phyloP scores from a whole-genome alignment of 2,329 filamentous ascomycete genomes.

The Monilinia polystroma region DNA sequence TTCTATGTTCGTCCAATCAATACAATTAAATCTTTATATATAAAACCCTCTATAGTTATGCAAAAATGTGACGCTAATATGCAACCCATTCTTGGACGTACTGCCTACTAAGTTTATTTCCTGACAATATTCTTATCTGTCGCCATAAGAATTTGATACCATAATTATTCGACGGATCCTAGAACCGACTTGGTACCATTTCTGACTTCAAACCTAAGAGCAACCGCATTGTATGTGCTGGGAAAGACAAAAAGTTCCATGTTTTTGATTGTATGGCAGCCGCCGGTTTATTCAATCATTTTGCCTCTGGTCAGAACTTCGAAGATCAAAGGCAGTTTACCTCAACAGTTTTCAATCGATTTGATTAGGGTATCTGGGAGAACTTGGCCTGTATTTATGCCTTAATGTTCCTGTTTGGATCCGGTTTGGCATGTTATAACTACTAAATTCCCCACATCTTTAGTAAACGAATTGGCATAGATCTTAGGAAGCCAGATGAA shows the following conservation, averaged over 20 bases:
- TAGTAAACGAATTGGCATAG: not conserved
- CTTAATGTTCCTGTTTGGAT: not conserved
- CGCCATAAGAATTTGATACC: slow-evolving; percentile 47
- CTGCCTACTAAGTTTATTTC: too few relatives aligned
- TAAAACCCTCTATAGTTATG: not conserved
- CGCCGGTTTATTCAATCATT: too few relatives aligned
- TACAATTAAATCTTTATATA: not conserved
- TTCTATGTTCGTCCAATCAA: not conserved
- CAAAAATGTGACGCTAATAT: not conserved
- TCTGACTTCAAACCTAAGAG: slow-evolving; percentile 49
- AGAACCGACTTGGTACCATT: slow-evolving; percentile 40
- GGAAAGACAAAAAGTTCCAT: slow-evolving; percentile 44
- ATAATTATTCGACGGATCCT: slow-evolving; percentile 45
- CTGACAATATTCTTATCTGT: slow-evolving; percentile 20
- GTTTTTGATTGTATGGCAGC: not conserved
- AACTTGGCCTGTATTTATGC: not conserved
- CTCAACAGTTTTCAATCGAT: not conserved
- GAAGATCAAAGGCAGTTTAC: not conserved
- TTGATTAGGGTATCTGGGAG: not conserved
- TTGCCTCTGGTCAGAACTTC: too few relatives aligned
- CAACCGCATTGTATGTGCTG: slow-evolving; percentile 47
- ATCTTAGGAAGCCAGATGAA: not conserved
- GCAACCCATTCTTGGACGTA: too few relatives aligned
- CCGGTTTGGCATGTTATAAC: not conserved
- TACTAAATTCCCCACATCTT: not conserved